Evolutionary conservation across 2,329 filamentous ascomycete species (phyloP).

Genomic region (Aspergillus oerlinghausenensis): DNA sequence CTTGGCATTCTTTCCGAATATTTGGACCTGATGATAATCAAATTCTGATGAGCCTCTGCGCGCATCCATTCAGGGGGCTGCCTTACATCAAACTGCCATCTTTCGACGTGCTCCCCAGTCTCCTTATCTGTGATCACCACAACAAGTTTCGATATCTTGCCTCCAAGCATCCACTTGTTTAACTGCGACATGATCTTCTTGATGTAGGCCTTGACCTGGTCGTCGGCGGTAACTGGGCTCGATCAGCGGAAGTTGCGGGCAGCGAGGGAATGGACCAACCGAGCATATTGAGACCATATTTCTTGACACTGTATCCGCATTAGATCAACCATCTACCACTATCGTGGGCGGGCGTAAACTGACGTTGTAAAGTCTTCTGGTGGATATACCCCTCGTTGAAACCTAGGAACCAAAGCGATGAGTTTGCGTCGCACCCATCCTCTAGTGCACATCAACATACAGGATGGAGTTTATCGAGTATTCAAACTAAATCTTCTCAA

Average conservation of each 20-base stretch:
- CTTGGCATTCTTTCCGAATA: slow-evolving; percentile 50
- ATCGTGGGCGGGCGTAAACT: slow-evolving; percentile 26
- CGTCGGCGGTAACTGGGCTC: slow-evolving; percentile 74
- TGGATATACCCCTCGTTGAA: slow-evolving; percentile 79
- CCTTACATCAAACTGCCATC: slow-evolving; percentile 92
- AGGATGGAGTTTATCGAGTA: slow-evolving; percentile 98
- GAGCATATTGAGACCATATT: slow-evolving; percentile 98
- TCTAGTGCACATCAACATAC: slow-evolving; percentile 45
- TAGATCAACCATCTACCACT: not conserved
- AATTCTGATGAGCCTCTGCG: slow-evolving; percentile 7
- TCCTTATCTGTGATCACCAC: slow-evolving; percentile 97
- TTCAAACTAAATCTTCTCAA: slow-evolving; percentile 61
- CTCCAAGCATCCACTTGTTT: slow-evolving; percentile 94
- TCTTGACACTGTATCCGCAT: slow-evolving; percentile 65
- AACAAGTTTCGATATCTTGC: slow-evolving; percentile 95
- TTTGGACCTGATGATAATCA: slow-evolving; percentile 46
- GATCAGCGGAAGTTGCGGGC: slow-evolving; percentile 11
- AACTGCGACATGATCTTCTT: slow-evolving; percentile 99
- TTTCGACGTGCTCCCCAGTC: slow-evolving; percentile 89
- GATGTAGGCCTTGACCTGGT: slow-evolving; percentile 98
- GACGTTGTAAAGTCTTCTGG: slow-evolving; percentile 94
- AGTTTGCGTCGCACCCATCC: not conserved
- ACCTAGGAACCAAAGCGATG: slow-evolving; percentile 48
- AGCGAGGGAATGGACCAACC: slow-evolving; percentile 42
- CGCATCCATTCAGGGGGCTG: slow-evolving; percentile 11